Base-by-base conservation (phyloP, 2,329 filamentous ascomycete genomes). In the Myotisia sp. region DNA sequence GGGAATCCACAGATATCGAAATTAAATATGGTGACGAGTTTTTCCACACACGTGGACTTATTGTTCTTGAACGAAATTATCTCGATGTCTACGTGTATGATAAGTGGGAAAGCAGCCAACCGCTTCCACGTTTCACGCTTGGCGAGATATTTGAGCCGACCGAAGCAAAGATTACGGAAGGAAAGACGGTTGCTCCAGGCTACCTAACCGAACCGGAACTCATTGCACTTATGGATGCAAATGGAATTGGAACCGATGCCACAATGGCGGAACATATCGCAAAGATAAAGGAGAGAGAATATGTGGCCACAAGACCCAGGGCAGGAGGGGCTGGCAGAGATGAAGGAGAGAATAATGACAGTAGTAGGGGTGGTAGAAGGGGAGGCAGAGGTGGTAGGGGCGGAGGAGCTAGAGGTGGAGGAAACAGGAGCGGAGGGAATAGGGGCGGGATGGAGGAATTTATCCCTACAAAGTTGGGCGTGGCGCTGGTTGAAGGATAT, bases 261-360 rank as follows among this genome's bases (percentile, higher is more conserved):
- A 98, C 90, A 1, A 98, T 98, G 90, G 90, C 90, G 0, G 90
- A 98, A 49, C 90, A 98, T 52, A 98, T 98, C 49, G 76, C 82
- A 39, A 98, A 87, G 58, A 92, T 98, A 47, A 85, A 95, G 56
- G 74, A 86, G 38, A 69, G 90, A 39, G 70, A 86, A 46, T 98
- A 98, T 50, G 87, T 85, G 32, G 72, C 75, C 37, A 77, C 79
- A 51, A 51, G 73, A 59, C 51, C 67, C 50, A 67, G 63, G 32
- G 62, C 62, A 8, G 29, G 29, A n/a, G 29, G 32, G 6, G 31
- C 19, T 17, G 46, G 45, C 19, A 41, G 48, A 8, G 63, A 18
- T 2, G 55, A 42, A 24, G 49, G 47, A 16, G 22, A 12, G 12
- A 8, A 12, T 9, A 46, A 50, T 34, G 54, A 53, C 35, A 60